phyloP scores from a whole-genome alignment of 140 eudicot genomes.

The Senecio squalidus region DNA sequence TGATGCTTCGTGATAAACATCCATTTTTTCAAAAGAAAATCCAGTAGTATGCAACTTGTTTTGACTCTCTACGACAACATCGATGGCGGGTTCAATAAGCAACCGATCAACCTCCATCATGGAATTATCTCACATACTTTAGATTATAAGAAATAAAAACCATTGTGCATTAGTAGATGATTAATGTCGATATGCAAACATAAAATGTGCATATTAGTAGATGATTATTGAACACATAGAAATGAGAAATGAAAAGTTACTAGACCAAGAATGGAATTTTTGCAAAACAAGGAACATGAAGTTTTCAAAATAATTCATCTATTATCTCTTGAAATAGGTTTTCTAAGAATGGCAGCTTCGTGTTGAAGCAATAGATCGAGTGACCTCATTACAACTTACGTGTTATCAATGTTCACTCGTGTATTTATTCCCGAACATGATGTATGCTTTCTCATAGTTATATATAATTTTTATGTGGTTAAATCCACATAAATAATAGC shows the following conservation, averaged over 20 bases:
- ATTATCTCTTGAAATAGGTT: conserved; percentile 7
- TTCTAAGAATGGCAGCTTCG: not conserved
- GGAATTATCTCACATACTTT: conserved; percentile 45
- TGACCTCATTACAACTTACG: conserved; percentile 15
- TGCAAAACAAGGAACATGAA: not conserved
- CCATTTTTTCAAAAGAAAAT: conserved; percentile 37
- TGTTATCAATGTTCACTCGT: too few species aligned
- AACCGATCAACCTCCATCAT: conserved; percentile 36
- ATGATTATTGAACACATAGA: not conserved
- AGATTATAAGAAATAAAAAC: not conserved
- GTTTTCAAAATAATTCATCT: not conserved
- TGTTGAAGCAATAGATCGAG: conserved; percentile 43
- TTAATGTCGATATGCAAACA: too few species aligned
- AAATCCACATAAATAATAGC: too few species aligned
- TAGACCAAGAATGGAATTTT: conserved; percentile 14
- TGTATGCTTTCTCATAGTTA: too few species aligned
- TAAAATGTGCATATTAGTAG: too few species aligned
- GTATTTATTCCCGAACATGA: too few species aligned
- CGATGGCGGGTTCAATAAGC: conserved; percentile 39
- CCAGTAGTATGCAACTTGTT: conserved; percentile 22
- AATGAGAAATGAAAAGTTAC: conserved; percentile 8
- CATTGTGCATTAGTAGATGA: too few species aligned
- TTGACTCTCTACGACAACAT: conserved; percentile 31
- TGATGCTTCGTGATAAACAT: too few species aligned
- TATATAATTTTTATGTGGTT: too few species aligned